These are phyloP conservation scores for Cystobasidium onofrii DNA, from an alignment of 768 basidiomycete genomes.

Conservation along the genomic window DNA sequence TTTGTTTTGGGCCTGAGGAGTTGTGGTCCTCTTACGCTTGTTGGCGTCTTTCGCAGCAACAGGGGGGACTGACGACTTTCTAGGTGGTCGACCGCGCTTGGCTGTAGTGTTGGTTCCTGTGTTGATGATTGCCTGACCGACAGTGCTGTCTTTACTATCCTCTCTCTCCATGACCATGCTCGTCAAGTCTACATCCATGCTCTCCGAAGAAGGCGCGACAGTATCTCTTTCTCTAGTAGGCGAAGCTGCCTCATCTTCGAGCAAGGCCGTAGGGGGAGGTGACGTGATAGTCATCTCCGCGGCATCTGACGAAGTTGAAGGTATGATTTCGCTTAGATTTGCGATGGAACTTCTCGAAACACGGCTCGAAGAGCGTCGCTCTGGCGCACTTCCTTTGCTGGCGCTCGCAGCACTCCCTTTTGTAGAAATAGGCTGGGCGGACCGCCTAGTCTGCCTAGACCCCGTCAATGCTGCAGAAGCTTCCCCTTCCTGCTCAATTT, in stretches of 20 bases:
- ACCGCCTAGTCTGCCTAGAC: not conserved
- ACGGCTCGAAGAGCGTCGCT: not conserved
- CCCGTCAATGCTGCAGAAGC: not conserved
- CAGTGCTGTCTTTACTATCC: not conserved
- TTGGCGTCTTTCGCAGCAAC: not conserved
- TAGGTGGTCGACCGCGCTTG: not conserved
- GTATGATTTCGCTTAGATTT: not conserved
- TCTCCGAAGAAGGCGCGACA: not conserved
- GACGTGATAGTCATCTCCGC: not conserved
- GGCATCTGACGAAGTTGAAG: not conserved
- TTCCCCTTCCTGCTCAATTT: not conserved
- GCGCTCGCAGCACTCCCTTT: not conserved
- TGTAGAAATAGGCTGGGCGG: not conserved
- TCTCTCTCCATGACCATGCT: not conserved
- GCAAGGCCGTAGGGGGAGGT: not conserved
- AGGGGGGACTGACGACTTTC: not conserved
- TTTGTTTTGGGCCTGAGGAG: not conserved
- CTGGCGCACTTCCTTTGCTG: not conserved
- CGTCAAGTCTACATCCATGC: not conserved
- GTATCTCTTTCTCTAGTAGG: not conserved
- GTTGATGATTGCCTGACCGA: not conserved
- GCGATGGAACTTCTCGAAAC: not conserved
- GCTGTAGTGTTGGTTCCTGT: not conserved
- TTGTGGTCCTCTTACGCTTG: slow-evolving; percentile 1
- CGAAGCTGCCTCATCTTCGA: not conserved